Evolutionary conservation across 139 green algal species (phyloP).

Genomic region (Micractinium conductrix): DNA sequence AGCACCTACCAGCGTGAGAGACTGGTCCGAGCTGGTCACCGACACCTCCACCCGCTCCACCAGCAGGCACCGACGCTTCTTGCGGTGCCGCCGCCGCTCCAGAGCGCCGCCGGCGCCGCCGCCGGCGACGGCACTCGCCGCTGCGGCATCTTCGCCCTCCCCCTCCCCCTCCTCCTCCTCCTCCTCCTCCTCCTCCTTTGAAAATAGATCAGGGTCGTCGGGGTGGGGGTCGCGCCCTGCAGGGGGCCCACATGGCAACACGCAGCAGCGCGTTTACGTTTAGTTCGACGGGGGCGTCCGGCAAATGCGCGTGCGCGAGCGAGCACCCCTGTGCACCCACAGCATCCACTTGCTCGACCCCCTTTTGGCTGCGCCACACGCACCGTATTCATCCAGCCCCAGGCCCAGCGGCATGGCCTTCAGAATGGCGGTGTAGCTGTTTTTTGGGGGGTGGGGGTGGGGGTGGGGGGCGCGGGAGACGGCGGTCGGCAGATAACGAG

Average conservation of each 20-base stretch:
- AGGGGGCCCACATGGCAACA: too few species aligned
- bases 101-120: background rate
- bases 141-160: too few species aligned
- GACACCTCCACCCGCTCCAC: slow-evolving; percentile 41
- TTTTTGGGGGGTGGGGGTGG: background rate
- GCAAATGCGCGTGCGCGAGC: too few species aligned
- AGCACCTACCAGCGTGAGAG: slow-evolving; percentile 50
- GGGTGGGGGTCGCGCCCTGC: too few species aligned
- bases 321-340: too few species aligned
- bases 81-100: background rate
- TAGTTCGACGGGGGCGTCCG: too few species aligned
- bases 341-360: too few species aligned
- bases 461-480: background rate
- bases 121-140: background rate
- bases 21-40: slow-evolving; percentile 53
- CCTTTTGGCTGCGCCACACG: too few species aligned
- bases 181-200: too few species aligned
- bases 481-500: background rate
- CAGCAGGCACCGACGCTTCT: background rate
- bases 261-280: too few species aligned
- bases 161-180: too few species aligned
- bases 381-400: background rate
- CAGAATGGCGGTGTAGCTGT: slow-evolving; percentile 16
- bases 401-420: slow-evolving; percentile 18
- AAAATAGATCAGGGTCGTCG: too few species aligned